A percentile compares a stretch with the other conserved stretches of the same genome.
Conservation (phyloP, 345 rosid genomes). For the Pistacia atlantica region DNA sequence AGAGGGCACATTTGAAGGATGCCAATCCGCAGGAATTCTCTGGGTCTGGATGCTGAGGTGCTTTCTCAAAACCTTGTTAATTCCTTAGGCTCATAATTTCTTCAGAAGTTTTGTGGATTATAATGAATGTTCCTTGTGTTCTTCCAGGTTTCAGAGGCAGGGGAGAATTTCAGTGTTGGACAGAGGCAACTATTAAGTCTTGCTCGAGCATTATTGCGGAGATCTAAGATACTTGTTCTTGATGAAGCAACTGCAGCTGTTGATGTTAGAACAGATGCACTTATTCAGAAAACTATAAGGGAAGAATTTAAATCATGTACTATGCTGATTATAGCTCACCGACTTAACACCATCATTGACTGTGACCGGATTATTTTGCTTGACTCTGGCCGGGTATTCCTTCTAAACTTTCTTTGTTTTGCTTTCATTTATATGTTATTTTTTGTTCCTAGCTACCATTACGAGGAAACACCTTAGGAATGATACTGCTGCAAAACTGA, state of each 20-base stretch:
- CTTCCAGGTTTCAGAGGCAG: conserved; percentile 84
- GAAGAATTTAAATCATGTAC: conserved; percentile 97
- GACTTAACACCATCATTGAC: conserved; percentile 94
- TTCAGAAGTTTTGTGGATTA: neutral
- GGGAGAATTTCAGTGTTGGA: conserved; percentile 98
- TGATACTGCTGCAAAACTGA: neutral
- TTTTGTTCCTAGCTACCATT: neutral
- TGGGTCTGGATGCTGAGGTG: conserved; percentile 95
- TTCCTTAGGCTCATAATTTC: neutral
- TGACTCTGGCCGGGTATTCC: conserved; percentile 82
- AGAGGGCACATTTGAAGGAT: conserved; percentile 84
- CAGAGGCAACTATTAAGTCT: conserved; percentile 97
- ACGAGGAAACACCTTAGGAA: neutral
- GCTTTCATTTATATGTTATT: neutral
- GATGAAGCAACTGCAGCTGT: conserved; percentile 99
- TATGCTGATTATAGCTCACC: conserved; percentile 96
- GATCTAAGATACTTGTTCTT: conserved; percentile 96
- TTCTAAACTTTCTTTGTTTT: neutral
- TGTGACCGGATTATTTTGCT: conserved; percentile 90
- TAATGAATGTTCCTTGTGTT: conserved; percentile 14
- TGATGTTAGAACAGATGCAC: conserved; percentile 97
- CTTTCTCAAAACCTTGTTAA: neutral
- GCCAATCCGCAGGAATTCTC: conserved; percentile 78
- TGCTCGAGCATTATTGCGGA: conserved; percentile 91
- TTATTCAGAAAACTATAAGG: conserved; percentile 95